Conservation (phyloP, 345 rosid species). For the Anacardium occidentale region DNA sequence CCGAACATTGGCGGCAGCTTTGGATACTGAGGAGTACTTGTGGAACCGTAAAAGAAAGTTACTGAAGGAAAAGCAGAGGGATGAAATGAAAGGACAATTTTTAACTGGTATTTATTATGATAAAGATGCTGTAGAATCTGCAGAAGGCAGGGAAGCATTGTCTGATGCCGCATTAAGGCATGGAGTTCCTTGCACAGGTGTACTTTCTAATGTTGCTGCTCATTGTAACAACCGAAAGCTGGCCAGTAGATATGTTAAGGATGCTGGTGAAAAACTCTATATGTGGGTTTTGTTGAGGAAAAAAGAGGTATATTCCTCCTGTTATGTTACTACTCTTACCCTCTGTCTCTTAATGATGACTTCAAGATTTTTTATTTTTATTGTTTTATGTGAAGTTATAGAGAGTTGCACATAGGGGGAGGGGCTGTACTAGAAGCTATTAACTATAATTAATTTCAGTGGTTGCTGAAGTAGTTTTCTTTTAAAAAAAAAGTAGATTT, state of each 20-base stretch:
- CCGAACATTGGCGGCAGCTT: conserved; percentile 75
- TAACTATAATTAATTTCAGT: conserved; percentile 1
- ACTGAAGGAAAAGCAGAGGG: conserved; percentile 12
- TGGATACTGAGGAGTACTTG: conserved; percentile 69
- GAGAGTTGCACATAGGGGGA: not conserved
- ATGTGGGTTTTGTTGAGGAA: conserved; percentile 78
- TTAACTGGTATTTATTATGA: conserved; percentile 61
- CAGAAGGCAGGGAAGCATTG: conserved; percentile 56
- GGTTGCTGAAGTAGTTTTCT: not conserved
- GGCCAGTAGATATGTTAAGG: conserved; percentile 74
- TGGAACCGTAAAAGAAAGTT: conserved; percentile 27
- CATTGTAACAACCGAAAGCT: conserved; percentile 65
- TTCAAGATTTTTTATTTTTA: not conserved
- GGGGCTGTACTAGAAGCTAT: not conserved
- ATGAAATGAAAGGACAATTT: conserved; percentile 33
- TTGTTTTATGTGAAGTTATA: not conserved
- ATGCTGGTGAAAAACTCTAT: conserved; percentile 75
- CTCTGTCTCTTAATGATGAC: too few species aligned
- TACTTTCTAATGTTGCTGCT: conserved; percentile 56
- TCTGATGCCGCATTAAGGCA: conserved; percentile 58
- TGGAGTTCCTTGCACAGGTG: conserved; percentile 49
- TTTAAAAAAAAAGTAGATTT: not conserved
- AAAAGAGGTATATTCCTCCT: conserved; percentile 46
- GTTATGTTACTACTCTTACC: not conserved
- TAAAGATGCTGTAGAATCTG: conserved; percentile 55